Conservation (phyloP, 352 stramenopile genomes). For the Thraustochytrium sp. region DNA sequence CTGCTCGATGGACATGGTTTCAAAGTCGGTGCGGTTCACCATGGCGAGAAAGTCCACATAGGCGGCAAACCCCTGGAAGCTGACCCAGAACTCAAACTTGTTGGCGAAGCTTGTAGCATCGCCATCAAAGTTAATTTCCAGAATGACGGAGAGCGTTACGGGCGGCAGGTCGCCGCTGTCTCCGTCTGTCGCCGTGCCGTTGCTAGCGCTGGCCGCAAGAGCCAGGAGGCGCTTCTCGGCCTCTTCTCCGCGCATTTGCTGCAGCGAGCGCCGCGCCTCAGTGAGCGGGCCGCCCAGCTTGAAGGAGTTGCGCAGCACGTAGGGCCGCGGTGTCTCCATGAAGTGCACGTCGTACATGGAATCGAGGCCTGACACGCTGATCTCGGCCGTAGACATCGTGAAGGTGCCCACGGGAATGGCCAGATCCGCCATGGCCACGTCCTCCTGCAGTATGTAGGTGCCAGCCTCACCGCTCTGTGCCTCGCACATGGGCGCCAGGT, state of each 20-base stretch:
- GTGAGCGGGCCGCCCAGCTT: neutral
- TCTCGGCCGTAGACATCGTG: neutral
- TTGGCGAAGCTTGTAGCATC: neutral
- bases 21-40: constrained; percentile 1
- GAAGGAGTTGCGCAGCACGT: constrained; percentile 23
- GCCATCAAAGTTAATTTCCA: constrained; percentile 21
- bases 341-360: constrained; percentile 31
- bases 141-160: neutral
- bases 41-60: constrained; percentile 1
- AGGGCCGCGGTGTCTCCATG: neutral
- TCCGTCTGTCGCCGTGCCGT: too few relatives aligned
- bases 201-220: too few relatives aligned
- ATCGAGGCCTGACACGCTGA: neutral
- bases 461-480: neutral
- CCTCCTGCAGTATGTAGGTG: constrained; percentile 14
- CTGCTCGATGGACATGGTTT: neutral
- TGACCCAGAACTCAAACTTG: constrained; percentile 2
- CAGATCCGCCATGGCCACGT: neutral
- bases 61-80: neutral
- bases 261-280: neutral
- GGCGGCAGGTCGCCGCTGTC: neutral
- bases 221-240: too few relatives aligned
- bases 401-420: neutral
- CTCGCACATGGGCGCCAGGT: neutral
- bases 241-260: too few relatives aligned